Base-by-base conservation (phyloP, 1,284 basidiomycete genomes). In the Trichosporon sp. region DNA sequence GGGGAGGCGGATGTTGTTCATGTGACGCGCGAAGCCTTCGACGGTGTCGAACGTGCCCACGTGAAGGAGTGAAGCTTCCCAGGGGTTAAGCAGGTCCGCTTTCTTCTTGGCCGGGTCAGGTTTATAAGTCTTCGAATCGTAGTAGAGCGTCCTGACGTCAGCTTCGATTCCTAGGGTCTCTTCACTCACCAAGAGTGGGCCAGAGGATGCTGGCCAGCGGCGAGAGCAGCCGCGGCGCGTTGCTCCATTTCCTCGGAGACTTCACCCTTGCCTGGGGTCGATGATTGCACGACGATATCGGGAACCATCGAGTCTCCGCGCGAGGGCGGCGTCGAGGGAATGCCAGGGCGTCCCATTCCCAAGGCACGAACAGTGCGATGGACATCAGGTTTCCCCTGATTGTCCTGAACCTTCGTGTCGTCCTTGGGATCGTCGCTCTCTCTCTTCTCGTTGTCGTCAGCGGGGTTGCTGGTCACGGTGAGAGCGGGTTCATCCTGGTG, bases 1-100 rank as follows among this genome's bases (percentile, higher is more conserved):
- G 1, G 95, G 95, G 1, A 92, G 91, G 82, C 94, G 93, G 73
- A 96, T 89, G 89, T 94, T 96, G 84, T 96, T 94, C 86, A 96
- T 92, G 85, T 94, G 92, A n/a, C 92, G 89, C 79, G 93, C 95
- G 86, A 95, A 97, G 32, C 90, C 88, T 83, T 97, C 92, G 70
- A 97, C 85, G 14, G 93, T 92, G 78, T 89, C 87, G 83, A 94
- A 91, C 76, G 91, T 90, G 75, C 92, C 92, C 69, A 92, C 88
- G 14, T 89, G 91, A 68, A 93, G 84, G 0, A 91, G 89, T 2
- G 91, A 90, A 82, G 92, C 90, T 81, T 94, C 83, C 70, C 79
- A 84, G 1, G 79, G 76, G 37, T 73, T 71, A 65, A 80, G 69
- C 19, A 75, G 69, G 7, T 69, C 40, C 26, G 74, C 70, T 16